phyloP scores from a whole-genome alignment of 345 rosid species.

The Boechera retrofracta region DNA sequence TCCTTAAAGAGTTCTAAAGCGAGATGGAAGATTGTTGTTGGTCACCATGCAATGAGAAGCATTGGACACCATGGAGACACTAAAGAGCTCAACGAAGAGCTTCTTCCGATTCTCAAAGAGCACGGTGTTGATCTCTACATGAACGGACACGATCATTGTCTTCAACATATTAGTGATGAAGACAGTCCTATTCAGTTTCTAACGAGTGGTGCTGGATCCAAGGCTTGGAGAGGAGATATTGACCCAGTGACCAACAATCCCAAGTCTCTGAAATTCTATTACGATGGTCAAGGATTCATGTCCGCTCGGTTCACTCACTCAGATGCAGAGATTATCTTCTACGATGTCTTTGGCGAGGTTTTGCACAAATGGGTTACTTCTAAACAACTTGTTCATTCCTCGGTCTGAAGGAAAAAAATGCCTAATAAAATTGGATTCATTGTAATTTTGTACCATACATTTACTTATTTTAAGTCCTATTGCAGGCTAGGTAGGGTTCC shows the following conservation, averaged over 20 bases:
- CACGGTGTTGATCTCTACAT: conserved; percentile 64
- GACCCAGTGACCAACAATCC: conserved; percentile 46
- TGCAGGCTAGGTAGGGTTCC: conserved; percentile 47
- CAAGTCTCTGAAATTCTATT: conserved; percentile 52
- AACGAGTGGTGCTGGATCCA: conserved; percentile 80
- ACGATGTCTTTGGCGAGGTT: conserved; percentile 57
- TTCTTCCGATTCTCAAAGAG: conserved; percentile 57
- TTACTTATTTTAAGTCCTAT: conserved; percentile 44
- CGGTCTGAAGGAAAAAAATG: conserved; percentile 11
- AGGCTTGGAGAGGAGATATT: conserved; percentile 70
- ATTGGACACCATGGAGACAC: conserved; percentile 76
- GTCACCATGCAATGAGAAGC: conserved; percentile 77
- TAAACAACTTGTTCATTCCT: conserved; percentile 44
- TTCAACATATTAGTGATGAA: conserved; percentile 58
- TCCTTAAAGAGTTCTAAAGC: conserved; percentile 58
- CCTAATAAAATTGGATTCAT: conserved; percentile 12
- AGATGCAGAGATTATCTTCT: conserved; percentile 55
- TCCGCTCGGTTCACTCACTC: conserved; percentile 53
- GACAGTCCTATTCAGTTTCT: conserved; percentile 59
- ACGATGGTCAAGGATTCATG: conserved; percentile 73
- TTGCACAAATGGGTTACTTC: conserved; percentile 51
- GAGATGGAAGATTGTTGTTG: conserved; percentile 77
- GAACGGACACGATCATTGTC: conserved; percentile 78
- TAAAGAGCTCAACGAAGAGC: conserved; percentile 53
- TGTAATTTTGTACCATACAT: conserved; percentile 28